Base-by-base conservation (phyloP, 1,284 basidiomycete species). In the Microbotryum intermedium region DNA sequence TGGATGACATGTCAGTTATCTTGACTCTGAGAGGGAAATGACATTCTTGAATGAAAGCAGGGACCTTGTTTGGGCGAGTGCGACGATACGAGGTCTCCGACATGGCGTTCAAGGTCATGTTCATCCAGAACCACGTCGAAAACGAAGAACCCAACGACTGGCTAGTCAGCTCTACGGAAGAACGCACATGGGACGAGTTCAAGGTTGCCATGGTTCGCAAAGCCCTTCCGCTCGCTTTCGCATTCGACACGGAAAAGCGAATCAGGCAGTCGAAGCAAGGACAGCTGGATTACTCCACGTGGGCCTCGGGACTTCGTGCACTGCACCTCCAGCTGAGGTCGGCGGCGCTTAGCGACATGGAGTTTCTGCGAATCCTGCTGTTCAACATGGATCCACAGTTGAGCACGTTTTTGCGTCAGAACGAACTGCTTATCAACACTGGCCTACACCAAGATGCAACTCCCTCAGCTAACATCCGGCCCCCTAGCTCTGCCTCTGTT, bases 301-400 rank as follows among this genome's bases (percentile, higher is more conserved):
- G 57, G 57, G 10, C 29, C 18, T 42, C 30, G 26, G 42, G 23
- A 18, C 18, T 50, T 26, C 20, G 45, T 7, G 20, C 25, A 3
- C 20, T 30, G 4, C 57, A 58, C 18, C 21, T 28, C 9, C 30
- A 52, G 21, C n/a, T 52, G 18, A 30, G 50, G 42, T 8, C n/a
- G 9, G 46, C 39, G 28, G 25, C 50, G 2, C 50, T 58, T 43
- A 25, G 42, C 8, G 29, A 45, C 10, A 20, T 10, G 21, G 50
- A 47, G n/a, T 50, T 58, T 30, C 29, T 58, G 23, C 28, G 34
- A 18, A 18, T n/a, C 16, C 28, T 58, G 6, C 49, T 58, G 20
- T 58, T 51, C 57, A 48, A 53, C 50, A 58, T 58, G 57, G 57
- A 58, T 28, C 3, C 48, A 7, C 50, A 58, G 29, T 43, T 58